Base-by-base conservation (phyloP, 2,329 filamentous ascomycete species). In the Cladosporium sp. region DNA sequence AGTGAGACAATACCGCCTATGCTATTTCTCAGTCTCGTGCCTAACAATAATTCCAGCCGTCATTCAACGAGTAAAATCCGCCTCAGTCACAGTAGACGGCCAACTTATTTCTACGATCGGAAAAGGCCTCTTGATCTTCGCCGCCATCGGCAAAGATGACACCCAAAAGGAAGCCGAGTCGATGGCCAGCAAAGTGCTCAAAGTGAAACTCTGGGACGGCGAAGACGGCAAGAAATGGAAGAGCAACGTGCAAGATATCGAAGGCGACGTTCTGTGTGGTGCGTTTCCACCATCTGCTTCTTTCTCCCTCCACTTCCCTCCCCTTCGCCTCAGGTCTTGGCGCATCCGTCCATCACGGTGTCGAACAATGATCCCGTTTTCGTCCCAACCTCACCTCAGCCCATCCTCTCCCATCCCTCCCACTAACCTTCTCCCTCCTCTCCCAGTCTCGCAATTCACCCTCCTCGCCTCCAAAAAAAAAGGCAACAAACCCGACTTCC, bases 261-360 rank as follows among this genome's bases (percentile, higher is more conserved):
- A 81, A 42, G 93, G 93, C 46, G 93, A 97, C 68, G 80, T 98
- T 22, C 82, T 98, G n/a, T 97, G 92, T 69, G 91, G 90, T 95
- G 78, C 57, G 79, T 64, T 43, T 38, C n/a, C 8, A n/a, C 16
- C 14, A 6, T 22, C 40, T 9, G 3, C 13, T 9, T 8, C n/a
- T 7, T n/a, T 37, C 32, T 22, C 22, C 22, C 22, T 28, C 22
- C 22, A 28, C 0, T 5, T 28, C 4, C 22, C 22, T 2, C 7
- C 7, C 22, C 22, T 8, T 22, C 14, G 22, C 10, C 31, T 32
- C 32, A 28, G 22, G 33, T 38, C 49, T 35, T 41, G 35, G 16
- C 31, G 35, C 22, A 28, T 28, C 28, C 46, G 6, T 35, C 48
- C 48, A 50, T 50, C 48, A 50, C 34, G 48, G 48, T 50, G 48